A percentile compares a stretch with the other conserved stretches of the same genome.
phyloP scores from a whole-genome alignment of 345 rosid genomes.

The Isatis tinctoria region DNA sequence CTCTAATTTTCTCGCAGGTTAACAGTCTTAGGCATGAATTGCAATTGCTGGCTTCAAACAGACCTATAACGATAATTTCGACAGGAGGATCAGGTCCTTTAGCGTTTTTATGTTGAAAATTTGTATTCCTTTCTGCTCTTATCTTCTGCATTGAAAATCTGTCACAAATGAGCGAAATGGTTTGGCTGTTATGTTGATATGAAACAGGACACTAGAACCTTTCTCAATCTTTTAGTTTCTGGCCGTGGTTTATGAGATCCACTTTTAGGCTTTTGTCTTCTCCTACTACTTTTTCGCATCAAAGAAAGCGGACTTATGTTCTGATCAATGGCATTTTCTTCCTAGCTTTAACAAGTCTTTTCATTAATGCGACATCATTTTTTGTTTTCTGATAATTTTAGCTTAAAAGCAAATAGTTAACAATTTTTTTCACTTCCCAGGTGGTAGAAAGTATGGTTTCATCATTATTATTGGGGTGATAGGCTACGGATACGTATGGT shows the following conservation, averaged over 20 bases:
- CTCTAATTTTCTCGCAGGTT: constrained; percentile 48
- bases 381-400: not conserved
- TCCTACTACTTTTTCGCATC: not conserved
- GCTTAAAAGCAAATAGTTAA: not conserved
- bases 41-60: constrained; percentile 49
- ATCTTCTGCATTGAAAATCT: not conserved
- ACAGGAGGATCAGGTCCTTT: constrained; percentile 58
- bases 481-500: constrained; percentile 36
- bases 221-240: not conserved
- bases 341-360: not conserved
- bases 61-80: constrained; percentile 71
- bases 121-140: not conserved
- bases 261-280: not conserved
- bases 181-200: constrained; percentile 1
- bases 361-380: not conserved
- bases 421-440: constrained; percentile 1
- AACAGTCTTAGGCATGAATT: constrained; percentile 67
- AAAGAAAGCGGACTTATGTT: not conserved
- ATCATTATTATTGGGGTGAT: constrained; percentile 32
- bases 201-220: not conserved
- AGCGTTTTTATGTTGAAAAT: not conserved
- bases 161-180: not conserved
- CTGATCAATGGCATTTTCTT: not conserved
- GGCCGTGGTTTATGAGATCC: not conserved
- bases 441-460: constrained; percentile 28